Base-by-base conservation (phyloP, 768 basidiomycete genomes). In the Rhodotorula kratochvilovae region DNA sequence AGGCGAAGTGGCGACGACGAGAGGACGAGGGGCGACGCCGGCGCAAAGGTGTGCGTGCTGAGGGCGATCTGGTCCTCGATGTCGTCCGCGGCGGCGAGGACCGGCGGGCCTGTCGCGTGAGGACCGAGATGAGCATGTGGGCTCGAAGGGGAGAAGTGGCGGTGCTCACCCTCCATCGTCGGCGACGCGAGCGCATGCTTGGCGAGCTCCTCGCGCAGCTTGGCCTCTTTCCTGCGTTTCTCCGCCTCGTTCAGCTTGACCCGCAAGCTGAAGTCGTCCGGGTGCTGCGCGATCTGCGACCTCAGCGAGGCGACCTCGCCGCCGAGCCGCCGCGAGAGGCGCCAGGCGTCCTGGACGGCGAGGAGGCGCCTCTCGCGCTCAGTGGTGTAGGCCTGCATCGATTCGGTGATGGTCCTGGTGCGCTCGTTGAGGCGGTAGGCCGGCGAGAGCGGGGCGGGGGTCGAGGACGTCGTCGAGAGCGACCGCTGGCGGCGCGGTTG, bases 111-210 rank as follows among this genome's bases (percentile, higher is more conserved):
- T 63, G 53, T 17, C 17, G 53, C 12, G 29, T 25, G 50, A n/a
- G n/a, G 8, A 33, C 17, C 39, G 17, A 21, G 3, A 27, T 31
- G 3, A 35, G 43, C 27, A 7, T 1, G 29, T 35, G 35, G 31
- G 45, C 45, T 4, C 12, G 33, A 31, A 31, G 29, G 21, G 13
- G 12, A 27, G 29, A 33, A 29, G 19, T 15, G 21, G 29, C 59
- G 17, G n/a, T n/a, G n/a, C n/a, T n/a, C 25, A 63, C 62, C 63
- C 17, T 16, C n/a, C 42, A 63, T 55, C 11, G 39, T 25, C 13
- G 63, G 63, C 53, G 63, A 63, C 15, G 39, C 21, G 23, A 63
- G 42, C n/a, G 63, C 53, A 27, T 43, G 0, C 53, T 55, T 43
- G 5, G 53, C 63, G 25, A 17, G 16, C 29, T 43, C 13, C 53